Evolutionary conservation across 805 yeast genomes (phyloP).

Genomic region (Sungouiozyma intestinalis): DNA sequence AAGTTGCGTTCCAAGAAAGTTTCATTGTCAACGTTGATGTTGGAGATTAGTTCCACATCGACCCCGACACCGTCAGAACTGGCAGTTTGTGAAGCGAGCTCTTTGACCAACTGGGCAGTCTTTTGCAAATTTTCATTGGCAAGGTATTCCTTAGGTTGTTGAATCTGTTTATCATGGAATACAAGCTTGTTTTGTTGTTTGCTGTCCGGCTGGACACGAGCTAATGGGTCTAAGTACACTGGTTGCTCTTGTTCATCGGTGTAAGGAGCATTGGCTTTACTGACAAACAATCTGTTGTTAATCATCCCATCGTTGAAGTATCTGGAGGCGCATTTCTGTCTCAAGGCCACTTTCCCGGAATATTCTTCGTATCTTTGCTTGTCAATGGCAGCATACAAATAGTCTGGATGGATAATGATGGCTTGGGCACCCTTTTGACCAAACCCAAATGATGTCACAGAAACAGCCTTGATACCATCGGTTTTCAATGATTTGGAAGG

Average conservation of each 20-base stretch:
- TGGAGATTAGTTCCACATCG: conserved; percentile 81
- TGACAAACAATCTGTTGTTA: conserved; percentile 81
- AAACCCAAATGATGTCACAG: conserved; percentile 95
- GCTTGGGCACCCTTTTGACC: conserved; percentile 99
- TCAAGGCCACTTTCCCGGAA: conserved; percentile 54
- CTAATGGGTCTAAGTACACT: conserved; percentile 94
- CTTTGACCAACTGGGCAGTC: conserved; percentile 53
- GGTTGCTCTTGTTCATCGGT: conserved; percentile 74
- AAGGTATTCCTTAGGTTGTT: conserved; percentile 35
- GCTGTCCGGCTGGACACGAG: conserved; percentile 33
- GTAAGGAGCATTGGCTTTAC: conserved; percentile 92
- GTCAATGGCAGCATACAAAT: conserved; percentile 76
- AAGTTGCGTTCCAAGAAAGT: conserved; percentile 90
- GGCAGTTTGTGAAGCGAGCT: conserved; percentile 38
- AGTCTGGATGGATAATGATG: conserved; percentile 83
- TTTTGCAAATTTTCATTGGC: conserved; percentile 23
- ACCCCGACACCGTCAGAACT: conserved; percentile 74
- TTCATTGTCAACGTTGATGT: conserved; percentile 77
- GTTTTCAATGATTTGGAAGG: conserved; percentile 91
- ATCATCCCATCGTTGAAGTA: conserved; percentile 94
- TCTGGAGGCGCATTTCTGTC: conserved; percentile 86
- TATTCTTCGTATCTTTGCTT: conserved; percentile 62
- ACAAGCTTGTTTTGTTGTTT: conserved; percentile 32
- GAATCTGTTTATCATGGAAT: conserved; percentile 43
- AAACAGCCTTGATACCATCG: conserved; percentile 94